Base-by-base conservation (phyloP, 2,329 filamentous ascomycete genomes). In the Periconia macrospinosa region DNA sequence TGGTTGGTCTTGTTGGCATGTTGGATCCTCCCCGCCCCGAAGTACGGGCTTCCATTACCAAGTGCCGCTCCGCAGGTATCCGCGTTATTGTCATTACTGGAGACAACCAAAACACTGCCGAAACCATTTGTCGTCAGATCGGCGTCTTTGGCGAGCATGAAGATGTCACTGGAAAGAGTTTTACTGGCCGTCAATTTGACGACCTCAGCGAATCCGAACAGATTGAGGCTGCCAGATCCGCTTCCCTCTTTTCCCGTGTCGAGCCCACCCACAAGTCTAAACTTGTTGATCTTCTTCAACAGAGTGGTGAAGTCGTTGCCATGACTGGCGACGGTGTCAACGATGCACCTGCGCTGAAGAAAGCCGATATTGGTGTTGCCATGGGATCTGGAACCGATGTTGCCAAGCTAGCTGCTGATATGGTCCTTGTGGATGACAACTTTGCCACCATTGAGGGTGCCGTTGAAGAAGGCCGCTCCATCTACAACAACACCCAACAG, bases 241-340 rank as follows among this genome's bases (percentile, higher is more conserved):
- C 93, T 1, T 96, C 89, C 46, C 82, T 99, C 30, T 99, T 99
- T 80, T 99, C 94, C 35, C 90, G 94, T 59, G 95, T 96, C 20
- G 94, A 99, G 75, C 94, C 94, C 48, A 86, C 83, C 47, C 94
- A 99, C 83, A 99, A 99, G 83, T 95, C 90, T n/a, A 94, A 91
- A 77, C 86, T 99, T 44, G 93, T 99, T 45, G 94, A 99, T 73
- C 87, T 99, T 43, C 88, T 99, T 44, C 95, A 99, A 75, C 91
- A 90, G 54, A 82, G 90, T 47, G 91, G 91, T 56, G 91, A 99
- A 73, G 94, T 99, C 42, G 95, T 99, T 59, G 94, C 94, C 62
- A 99, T 99, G 94, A 99, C 94, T 63, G 94, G 94, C 69, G 94
- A 99, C 70, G 94, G 94, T 76, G 94, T 99, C 75, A 99, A 99